Evolutionary conservation across 306 rosid genomes (phyloP).

Genomic region (Quercus rubra): DNA sequence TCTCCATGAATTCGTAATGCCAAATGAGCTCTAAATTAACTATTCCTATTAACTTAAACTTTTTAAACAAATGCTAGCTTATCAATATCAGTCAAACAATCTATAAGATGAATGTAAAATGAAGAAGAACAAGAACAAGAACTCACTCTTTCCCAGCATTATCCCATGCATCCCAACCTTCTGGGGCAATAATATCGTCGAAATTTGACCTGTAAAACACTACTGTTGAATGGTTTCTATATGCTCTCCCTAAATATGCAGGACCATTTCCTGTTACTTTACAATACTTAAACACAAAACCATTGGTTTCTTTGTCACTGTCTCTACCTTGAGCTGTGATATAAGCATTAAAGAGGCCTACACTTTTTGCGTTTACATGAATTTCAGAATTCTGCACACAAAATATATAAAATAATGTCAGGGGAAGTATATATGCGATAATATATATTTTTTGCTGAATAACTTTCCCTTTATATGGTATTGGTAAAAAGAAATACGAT

Average conservation of each 20-base stretch:
- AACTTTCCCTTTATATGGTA: too few species aligned
- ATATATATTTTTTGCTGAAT: too few species aligned
- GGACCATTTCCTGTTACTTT: conserved; percentile 2
- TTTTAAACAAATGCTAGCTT: too few species aligned
- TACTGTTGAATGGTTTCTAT: not conserved
- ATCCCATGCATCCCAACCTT: conserved; percentile 18
- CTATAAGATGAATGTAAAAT: too few species aligned
- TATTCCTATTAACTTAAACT: too few species aligned
- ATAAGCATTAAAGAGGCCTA: not conserved
- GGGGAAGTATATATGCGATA: too few species aligned
- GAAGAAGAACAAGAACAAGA: too few species aligned
- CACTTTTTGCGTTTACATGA: not conserved
- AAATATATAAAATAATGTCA: not conserved
- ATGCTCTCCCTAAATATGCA: conserved; percentile 21
- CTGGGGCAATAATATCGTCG: conserved; percentile 1
- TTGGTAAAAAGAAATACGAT: too few species aligned
- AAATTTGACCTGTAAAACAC: conserved; percentile 5
- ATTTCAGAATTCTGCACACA: not conserved
- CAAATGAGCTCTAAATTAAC: too few species aligned
- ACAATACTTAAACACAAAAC: conserved; percentile 22
- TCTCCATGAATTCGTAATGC: too few species aligned
- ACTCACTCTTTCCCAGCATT: not conserved
- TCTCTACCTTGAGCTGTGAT: conserved; percentile 29
- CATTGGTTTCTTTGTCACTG: not conserved
- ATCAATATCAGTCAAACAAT: too few species aligned